A percentile compares a stretch with the other conserved stretches of the same genome.
Conservation (phyloP, 805 yeast genomes). For the Priceomyces carsonii region DNA sequence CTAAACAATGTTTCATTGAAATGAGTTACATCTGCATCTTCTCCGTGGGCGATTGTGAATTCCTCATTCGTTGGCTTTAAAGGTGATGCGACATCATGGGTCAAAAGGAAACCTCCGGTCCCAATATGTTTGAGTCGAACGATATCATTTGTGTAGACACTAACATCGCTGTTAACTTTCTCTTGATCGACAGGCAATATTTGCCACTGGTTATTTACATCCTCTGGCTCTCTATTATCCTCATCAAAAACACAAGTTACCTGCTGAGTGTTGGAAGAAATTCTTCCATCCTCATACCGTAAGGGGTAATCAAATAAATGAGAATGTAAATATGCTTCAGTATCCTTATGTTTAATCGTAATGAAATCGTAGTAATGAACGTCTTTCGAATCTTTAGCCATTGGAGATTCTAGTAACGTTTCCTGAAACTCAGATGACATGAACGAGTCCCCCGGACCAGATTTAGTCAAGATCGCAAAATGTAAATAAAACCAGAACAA, state of each 20-base stretch:
- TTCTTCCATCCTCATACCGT: slow-evolving; percentile 94
- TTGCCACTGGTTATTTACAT: slow-evolving; percentile 81
- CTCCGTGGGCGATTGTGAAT: slow-evolving; percentile 71
- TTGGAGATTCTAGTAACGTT: slow-evolving; percentile 78
- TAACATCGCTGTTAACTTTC: slow-evolving; percentile 41
- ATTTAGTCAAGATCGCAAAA: slow-evolving; percentile 73
- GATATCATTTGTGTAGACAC: slow-evolving; percentile 66
- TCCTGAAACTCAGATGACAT: slow-evolving; percentile 97
- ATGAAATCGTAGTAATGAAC: slow-evolving; percentile 76
- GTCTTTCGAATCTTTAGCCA: slow-evolving; percentile 68
- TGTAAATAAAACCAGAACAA: slow-evolving; percentile 91
- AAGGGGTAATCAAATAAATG: slow-evolving; percentile 76
- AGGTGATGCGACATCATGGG: slow-evolving; percentile 98
- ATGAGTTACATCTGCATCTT: slow-evolving; percentile 48
- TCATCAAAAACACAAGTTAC: slow-evolving; percentile 68
- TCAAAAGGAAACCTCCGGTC: slow-evolving; percentile 75
- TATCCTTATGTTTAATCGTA: slow-evolving; percentile 78
- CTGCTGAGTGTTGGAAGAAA: slow-evolving; percentile 93
- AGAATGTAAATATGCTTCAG: slow-evolving; percentile 80
- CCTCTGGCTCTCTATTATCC: slow-evolving; percentile 33
- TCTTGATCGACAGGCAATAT: slow-evolving; percentile 62
- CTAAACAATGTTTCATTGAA: slow-evolving; percentile 79
- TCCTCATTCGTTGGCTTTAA: slow-evolving; percentile 90
- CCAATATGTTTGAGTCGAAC: slow-evolving; percentile 79
- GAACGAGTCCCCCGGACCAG: slow-evolving; percentile 95